phyloP scores from a whole-genome alignment of 2,329 filamentous ascomycete species.

The Penicillium sclerotiorum region DNA sequence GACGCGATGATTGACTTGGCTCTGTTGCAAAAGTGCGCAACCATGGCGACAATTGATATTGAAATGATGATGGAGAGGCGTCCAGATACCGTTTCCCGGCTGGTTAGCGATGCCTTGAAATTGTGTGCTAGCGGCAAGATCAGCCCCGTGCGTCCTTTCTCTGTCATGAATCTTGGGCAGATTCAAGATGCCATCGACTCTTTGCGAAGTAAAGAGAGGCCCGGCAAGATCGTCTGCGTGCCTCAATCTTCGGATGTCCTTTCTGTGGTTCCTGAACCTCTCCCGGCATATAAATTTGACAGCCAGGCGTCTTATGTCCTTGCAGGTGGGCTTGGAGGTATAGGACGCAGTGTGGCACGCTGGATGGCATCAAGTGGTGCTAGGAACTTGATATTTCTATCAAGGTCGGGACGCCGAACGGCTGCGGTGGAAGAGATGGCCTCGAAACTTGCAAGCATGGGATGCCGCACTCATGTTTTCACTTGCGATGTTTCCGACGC shows the following conservation, averaged over 20 bases:
- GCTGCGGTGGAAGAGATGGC: conserved; percentile 13
- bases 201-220: neutral
- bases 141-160: neutral
- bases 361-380: conserved; percentile 27
- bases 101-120: conserved; percentile 6
- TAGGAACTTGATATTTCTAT: conserved; percentile 22
- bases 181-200: conserved; percentile 8
- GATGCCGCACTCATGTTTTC: conserved; percentile 19
- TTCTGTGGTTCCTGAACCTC: conserved; percentile 3
- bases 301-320: conserved; percentile 20
- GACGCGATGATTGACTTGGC: conserved; percentile 10
- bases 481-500: conserved; percentile 21
- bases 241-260: conserved; percentile 9
- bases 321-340: conserved; percentile 27
- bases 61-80: conserved; percentile 8
- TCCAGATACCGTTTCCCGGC: conserved; percentile 2
- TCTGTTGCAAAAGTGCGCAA: conserved; percentile 7
- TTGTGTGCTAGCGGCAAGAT: conserved; percentile 12
- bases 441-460: conserved; percentile 9
- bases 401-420: conserved; percentile 14
- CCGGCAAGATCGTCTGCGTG: conserved; percentile 15
- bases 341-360: conserved; percentile 24
- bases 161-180: conserved; percentile 11
- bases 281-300: conserved; percentile 17
- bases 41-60: conserved; percentile 17